phyloP scores from a whole-genome alignment of 148 eudicot genomes.

The Cornus suecica region DNA sequence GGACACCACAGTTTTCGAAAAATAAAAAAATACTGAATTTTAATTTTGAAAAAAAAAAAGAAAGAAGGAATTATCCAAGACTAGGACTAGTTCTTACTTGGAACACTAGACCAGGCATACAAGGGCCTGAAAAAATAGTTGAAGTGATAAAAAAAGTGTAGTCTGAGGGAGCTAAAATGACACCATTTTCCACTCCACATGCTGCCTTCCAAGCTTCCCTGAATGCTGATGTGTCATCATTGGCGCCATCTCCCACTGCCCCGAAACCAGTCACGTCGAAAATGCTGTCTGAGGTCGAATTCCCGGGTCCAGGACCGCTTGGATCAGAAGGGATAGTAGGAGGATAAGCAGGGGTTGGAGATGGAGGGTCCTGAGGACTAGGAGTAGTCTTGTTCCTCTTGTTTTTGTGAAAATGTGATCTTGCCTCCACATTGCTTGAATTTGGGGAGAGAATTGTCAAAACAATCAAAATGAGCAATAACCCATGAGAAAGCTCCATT shows the following conservation, averaged over 20 bases:
- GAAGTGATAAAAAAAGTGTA: conserved; percentile 67
- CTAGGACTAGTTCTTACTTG: conserved; percentile 42
- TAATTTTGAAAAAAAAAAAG: background rate
- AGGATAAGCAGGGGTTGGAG: conserved; percentile 20
- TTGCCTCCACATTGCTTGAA: conserved; percentile 41
- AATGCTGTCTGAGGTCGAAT: conserved; percentile 38
- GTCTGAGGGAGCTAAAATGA: conserved; percentile 49
- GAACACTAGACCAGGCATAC: conserved; percentile 72
- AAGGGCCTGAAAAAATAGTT: conserved; percentile 84
- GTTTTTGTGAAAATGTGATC: conserved; percentile 54
- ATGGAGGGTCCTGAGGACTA: conserved; percentile 19
- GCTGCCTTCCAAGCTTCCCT: conserved; percentile 84
- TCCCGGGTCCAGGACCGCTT: conserved; percentile 16
- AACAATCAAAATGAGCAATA: conserved; percentile 9
- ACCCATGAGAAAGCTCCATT: conserved; percentile 16
- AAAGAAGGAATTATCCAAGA: background rate
- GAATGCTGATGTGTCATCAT: conserved; percentile 77
- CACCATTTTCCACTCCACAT: conserved; percentile 62
- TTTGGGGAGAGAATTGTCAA: conserved; percentile 15
- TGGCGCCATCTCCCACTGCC: conserved; percentile 74
- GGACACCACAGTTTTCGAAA: too few species aligned
- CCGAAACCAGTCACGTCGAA: conserved; percentile 71
- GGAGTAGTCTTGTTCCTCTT: conserved; percentile 26
- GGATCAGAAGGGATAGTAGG: conserved; percentile 45
- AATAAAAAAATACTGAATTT: too few species aligned